These are phyloP conservation scores for Coniophora puteana DNA, from an alignment of 1,284 basidiomycete genomes.

Conservation along the genomic window DNA sequence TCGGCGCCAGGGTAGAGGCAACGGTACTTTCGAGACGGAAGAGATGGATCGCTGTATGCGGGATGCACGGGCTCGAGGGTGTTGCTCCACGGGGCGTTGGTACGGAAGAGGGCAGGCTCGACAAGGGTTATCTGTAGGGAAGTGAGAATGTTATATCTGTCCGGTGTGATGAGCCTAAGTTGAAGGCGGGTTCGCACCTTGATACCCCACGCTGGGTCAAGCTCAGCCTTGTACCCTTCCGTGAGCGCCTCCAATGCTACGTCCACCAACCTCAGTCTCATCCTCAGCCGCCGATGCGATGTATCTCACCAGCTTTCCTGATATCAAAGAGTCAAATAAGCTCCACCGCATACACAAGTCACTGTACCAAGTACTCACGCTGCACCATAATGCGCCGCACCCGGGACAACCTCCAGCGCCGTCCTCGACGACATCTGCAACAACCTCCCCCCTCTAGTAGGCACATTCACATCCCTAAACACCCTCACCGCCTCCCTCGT, in stretches of 20 bases:
- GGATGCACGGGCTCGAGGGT: slow-evolving; percentile 15
- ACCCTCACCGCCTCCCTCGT: slow-evolving; percentile 29
- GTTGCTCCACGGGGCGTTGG: slow-evolving; percentile 8
- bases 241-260: slow-evolving; percentile 26
- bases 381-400: slow-evolving; percentile 23
- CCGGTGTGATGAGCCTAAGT: not conserved
- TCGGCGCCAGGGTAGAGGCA: slow-evolving; percentile 11
- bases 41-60: slow-evolving; percentile 14
- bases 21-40: slow-evolving; percentile 15
- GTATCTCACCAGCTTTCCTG: slow-evolving; percentile 23
- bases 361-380: too few relatives aligned
- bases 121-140: slow-evolving; percentile 20
- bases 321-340: slow-evolving; percentile 6
- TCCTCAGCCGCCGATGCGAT: slow-evolving; percentile 2
- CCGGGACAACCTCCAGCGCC: slow-evolving; percentile 11
- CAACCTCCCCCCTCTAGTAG: slow-evolving; percentile 30
- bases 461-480: slow-evolving; percentile 34
- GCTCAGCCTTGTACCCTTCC: slow-evolving; percentile 19
- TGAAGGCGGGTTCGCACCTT: slow-evolving; percentile 13
- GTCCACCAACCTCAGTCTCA: slow-evolving; percentile 3
- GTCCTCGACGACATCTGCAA: slow-evolving; percentile 21
- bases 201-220: slow-evolving; percentile 26
- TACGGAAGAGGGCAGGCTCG: slow-evolving; percentile 25
- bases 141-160: slow-evolving; percentile 15
- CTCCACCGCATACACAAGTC: not conserved